phyloP scores from a whole-genome alignment of 257 asterid species.

The Plectranthus barbatus region DNA sequence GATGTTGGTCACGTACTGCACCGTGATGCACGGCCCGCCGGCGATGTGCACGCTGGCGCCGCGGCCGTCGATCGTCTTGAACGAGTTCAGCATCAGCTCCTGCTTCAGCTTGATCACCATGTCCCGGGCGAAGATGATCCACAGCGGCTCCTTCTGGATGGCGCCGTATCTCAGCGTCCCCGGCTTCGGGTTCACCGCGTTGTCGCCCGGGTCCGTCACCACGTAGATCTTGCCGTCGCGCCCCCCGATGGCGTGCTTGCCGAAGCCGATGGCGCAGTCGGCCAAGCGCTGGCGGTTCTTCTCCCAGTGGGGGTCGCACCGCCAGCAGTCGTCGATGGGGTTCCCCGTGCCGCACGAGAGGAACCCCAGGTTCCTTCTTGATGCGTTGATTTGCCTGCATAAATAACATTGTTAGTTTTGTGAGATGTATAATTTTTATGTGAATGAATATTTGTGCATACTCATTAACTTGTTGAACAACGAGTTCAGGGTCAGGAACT shows the following conservation, averaged over 20 bases:
- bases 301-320: conserved; percentile 83
- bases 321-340: conserved; percentile 94
- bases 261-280: conserved; percentile 88
- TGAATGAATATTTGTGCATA: conserved; percentile 16
- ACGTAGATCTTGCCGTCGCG: conserved; percentile 61
- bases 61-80: conserved; percentile 80
- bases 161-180: conserved; percentile 72
- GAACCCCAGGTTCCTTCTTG: conserved; percentile 58
- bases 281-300: conserved; percentile 58
- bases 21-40: conserved; percentile 76
- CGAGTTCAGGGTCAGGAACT: conserved; percentile 58
- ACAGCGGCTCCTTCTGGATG: too few relatives aligned
- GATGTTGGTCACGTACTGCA: conserved; percentile 62
- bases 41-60: conserved; percentile 81
- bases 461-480: conserved; percentile 68
- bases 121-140: conserved; percentile 51
- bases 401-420: neutral
- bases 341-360: conserved; percentile 78
- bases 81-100: conserved; percentile 77
- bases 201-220: conserved; percentile 59
- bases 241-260: conserved; percentile 75
- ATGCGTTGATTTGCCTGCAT: conserved; percentile 57
- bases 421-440: too few relatives aligned
- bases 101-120: conserved; percentile 70
- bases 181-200: conserved; percentile 62